Evolutionary conservation across 2,329 filamentous ascomycete genomes (phyloP).

Genomic region (Cytospora schulzeri): DNA sequence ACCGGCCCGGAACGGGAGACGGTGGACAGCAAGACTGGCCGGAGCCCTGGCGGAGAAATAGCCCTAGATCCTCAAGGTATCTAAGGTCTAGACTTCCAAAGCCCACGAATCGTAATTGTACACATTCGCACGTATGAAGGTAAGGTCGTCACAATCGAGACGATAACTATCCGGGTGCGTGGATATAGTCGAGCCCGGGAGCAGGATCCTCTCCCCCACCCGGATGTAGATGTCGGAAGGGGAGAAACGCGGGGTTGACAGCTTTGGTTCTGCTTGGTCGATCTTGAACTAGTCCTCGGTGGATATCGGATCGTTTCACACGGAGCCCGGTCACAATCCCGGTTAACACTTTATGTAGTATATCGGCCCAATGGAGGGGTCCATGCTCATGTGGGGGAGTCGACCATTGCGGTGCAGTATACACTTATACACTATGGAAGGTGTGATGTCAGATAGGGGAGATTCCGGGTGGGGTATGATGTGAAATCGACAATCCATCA

Average conservation of each 20-base stretch:
- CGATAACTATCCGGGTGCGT: neutral
- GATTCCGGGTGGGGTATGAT: conserved; percentile 4
- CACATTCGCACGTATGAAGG: too few species aligned
- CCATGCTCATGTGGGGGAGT: neutral
- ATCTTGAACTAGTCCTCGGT: neutral
- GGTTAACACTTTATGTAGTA: neutral
- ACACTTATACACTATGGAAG: neutral
- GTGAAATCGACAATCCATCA: neutral
- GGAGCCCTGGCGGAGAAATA: too few species aligned
- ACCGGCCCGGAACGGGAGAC: too few species aligned
- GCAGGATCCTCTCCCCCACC: too few species aligned
- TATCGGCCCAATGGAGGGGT: neutral
- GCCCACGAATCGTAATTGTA: too few species aligned
- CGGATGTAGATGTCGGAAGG: neutral
- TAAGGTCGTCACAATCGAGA: neutral
- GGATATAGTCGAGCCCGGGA: neutral
- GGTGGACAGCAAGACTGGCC: too few species aligned
- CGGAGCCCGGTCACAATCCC: neutral
- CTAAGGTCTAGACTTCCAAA: too few species aligned
- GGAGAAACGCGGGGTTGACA: neutral
- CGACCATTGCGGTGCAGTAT: neutral
- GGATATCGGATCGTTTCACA: neutral
- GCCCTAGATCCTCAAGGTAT: too few species aligned
- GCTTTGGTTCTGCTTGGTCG: neutral
- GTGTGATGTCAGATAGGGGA: conserved; percentile 27